These are phyloP conservation scores for Meyerozyma smithsonii DNA, from an alignment of 1,139 yeast genomes.

Conservation along the genomic window DNA sequence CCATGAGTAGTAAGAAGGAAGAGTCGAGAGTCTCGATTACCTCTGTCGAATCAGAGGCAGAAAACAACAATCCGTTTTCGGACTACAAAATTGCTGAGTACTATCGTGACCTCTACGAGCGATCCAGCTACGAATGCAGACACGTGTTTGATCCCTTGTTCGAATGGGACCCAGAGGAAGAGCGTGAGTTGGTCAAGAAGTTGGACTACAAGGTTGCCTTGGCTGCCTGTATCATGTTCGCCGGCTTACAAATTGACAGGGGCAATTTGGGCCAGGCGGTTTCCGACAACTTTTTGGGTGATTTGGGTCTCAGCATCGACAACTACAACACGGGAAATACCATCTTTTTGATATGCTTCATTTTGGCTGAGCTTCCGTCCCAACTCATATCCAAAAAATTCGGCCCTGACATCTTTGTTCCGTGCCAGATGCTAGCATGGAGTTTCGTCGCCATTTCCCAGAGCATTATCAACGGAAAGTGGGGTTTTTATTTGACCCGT, in stretches of 20 bases:
- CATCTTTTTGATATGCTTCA: conserved; percentile 10
- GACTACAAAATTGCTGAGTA: conserved; percentile 40
- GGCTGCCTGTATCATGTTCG: conserved; percentile 26
- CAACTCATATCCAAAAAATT: conserved; percentile 13
- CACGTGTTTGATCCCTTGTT: conserved; percentile 23
- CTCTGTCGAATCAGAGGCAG: not conserved
- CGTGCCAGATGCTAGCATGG: conserved; percentile 9
- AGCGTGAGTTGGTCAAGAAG: conserved; percentile 17
- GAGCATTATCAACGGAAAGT: conserved; percentile 9
- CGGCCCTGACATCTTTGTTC: conserved; percentile 11
- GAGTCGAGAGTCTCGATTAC: not conserved
- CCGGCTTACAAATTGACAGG: conserved; percentile 25
- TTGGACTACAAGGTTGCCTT: conserved; percentile 24
- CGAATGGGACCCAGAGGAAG: conserved; percentile 20
- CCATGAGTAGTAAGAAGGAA: too few species aligned
- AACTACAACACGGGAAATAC: conserved; percentile 13
- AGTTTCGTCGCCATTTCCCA: conserved; percentile 9
- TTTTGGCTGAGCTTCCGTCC: conserved; percentile 13
- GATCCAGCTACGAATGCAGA: conserved; percentile 40
- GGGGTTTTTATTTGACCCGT: conserved; percentile 10
- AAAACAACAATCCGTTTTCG: not conserved
- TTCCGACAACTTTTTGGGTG: conserved; percentile 12
- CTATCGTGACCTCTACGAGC: conserved; percentile 37
- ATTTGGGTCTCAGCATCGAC: conserved; percentile 11
- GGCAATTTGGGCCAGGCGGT: conserved; percentile 13